Percentiles rank a stretch among this genome's conserved stretches.
Conservation (phyloP, 345 rosid genomes). For the Euphorbia pulcherrima region DNA sequence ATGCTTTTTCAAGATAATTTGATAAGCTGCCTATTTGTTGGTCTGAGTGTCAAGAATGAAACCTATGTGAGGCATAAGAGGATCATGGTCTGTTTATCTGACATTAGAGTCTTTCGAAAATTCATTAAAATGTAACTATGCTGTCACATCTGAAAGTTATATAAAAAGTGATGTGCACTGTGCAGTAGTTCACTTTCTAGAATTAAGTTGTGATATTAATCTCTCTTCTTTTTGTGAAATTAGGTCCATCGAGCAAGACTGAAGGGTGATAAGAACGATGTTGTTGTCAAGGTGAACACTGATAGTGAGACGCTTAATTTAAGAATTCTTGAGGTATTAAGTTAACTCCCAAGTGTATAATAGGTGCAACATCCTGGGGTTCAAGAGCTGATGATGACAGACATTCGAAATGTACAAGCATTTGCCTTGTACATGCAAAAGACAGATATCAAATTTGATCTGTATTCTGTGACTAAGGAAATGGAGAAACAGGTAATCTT, state of each 20-base stretch:
- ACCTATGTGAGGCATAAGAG: neutral
- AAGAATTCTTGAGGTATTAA: conserved; percentile 13
- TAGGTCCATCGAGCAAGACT: conserved; percentile 90
- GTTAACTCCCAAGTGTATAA: conserved; percentile 18
- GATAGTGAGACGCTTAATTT: conserved; percentile 10
- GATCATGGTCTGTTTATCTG: neutral
- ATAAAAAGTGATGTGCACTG: neutral
- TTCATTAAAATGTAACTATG: neutral
- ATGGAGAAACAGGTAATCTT: conserved; percentile 85
- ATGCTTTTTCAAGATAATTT: neutral
- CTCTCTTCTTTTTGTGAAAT: conserved; percentile 15
- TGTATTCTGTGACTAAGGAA: conserved; percentile 74
- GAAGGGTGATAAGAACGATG: conserved; percentile 61
- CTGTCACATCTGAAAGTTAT: neutral
- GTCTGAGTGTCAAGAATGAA: neutral
- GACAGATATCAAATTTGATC: conserved; percentile 82
- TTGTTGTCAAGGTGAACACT: conserved; percentile 78
- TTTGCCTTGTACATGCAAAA: conserved; percentile 89
- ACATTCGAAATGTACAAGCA: conserved; percentile 80
- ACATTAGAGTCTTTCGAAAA: neutral
- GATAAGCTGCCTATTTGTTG: neutral
- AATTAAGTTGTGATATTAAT: neutral
- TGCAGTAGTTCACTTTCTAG: no score
- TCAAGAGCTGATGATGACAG: conserved; percentile 89
- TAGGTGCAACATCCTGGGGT: conserved; percentile 98